Evolutionary conservation across 208 protist genomes (phyloP).

Genomic region (Trypanosoma mega): DNA sequence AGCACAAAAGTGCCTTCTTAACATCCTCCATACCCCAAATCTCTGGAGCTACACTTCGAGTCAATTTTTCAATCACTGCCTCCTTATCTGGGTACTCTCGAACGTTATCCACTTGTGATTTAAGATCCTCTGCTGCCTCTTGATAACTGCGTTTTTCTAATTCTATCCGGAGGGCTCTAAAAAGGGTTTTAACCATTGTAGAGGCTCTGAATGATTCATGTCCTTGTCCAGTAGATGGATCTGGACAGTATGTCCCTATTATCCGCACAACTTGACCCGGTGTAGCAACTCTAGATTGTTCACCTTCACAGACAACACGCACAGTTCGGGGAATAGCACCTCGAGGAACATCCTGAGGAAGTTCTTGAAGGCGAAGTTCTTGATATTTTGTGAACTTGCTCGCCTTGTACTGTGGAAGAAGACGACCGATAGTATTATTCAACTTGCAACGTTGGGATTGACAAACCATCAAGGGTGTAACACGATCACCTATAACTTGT

Average conservation of each 20-base stretch:
- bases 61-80: constrained; percentile 96
- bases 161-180: constrained; percentile 68
- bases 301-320: constrained; percentile 83
- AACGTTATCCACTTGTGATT: constrained; percentile 62
- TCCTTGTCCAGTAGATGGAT: constrained; percentile 79
- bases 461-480: constrained; percentile 80
- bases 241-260: constrained; percentile 79
- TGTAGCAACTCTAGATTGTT: constrained; percentile 74
- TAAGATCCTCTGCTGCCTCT: constrained; percentile 71
- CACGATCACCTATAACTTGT: constrained; percentile 84
- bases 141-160: constrained; percentile 87
- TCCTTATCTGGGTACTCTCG: constrained; percentile 76
- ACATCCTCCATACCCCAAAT: constrained; percentile 98
- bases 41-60: constrained; percentile 94
- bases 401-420: constrained; percentile 86
- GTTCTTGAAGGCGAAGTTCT: constrained; percentile 86
- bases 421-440: constrained; percentile 72
- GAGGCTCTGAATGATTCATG: constrained; percentile 83
- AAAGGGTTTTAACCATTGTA: constrained; percentile 86
- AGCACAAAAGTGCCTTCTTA: constrained; percentile 98
- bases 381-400: constrained; percentile 88
- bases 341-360: constrained; percentile 84
- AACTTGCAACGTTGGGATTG: constrained; percentile 87
- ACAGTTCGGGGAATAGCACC: constrained; percentile 86
- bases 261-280: constrained; percentile 83